These are phyloP conservation scores for Pachyrhizus erosus DNA, from an alignment of 306 rosid genomes.

Conservation along the genomic window DNA sequence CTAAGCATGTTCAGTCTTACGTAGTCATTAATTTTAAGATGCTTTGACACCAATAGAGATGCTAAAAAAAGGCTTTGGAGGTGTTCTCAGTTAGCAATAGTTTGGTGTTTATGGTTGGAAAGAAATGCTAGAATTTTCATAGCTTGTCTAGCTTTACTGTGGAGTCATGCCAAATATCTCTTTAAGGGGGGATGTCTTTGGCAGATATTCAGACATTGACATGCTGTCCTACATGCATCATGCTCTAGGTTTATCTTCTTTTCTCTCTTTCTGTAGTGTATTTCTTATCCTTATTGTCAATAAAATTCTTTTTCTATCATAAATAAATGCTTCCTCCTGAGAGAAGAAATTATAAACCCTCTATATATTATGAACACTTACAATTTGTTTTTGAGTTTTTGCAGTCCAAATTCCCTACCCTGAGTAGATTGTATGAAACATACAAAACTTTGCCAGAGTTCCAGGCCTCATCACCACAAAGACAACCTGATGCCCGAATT, in stretches of 20 bases:
- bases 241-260: background rate
- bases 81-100: background rate
- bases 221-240: background rate
- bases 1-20: background rate
- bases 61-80: background rate
- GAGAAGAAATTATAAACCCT: slow-evolving; percentile 2
- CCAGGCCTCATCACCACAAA: slow-evolving; percentile 53
- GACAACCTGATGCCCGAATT: slow-evolving; percentile 51
- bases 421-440: slow-evolving; percentile 52
- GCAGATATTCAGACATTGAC: background rate
- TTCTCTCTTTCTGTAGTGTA: background rate
- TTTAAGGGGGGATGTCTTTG: background rate
- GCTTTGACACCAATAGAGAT: background rate
- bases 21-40: background rate
- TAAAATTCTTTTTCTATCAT: background rate
- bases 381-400: slow-evolving; percentile 35
- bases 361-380: background rate
- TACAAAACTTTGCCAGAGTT: slow-evolving; percentile 53
- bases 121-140: background rate
- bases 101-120: background rate
- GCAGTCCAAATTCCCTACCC: slow-evolving; percentile 57
- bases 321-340: background rate
- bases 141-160: background rate
- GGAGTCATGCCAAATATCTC: background rate
- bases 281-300: background rate